Percentiles rank a stretch among this genome's conserved stretches.
Conservation (phyloP, 768 basidiomycete genomes). For the Termitomyces sp. region DNA sequence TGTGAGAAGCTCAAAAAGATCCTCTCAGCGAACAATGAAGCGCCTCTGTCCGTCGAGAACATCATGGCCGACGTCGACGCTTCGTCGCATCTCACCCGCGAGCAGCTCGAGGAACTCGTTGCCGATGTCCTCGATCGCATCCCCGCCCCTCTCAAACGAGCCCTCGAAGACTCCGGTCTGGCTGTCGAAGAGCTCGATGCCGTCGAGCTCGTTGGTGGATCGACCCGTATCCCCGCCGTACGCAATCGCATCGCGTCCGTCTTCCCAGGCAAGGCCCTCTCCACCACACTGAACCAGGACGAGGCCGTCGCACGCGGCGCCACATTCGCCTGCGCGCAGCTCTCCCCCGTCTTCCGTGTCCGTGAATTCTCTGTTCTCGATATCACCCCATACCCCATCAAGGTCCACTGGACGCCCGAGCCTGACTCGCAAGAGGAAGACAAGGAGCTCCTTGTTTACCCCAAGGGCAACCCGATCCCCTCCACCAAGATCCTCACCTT, state of each 20-base stretch:
- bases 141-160: constrained; percentile 66
- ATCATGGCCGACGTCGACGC: constrained; percentile 97
- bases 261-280: constrained; percentile 80
- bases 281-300: constrained; percentile 94
- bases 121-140: constrained; percentile 73
- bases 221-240: constrained; percentile 90
- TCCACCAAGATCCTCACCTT: constrained; percentile 96
- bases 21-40: constrained; percentile 88
- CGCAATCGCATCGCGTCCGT: constrained; percentile 80
- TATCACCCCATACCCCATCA: constrained; percentile 84
- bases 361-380: constrained; percentile 91
- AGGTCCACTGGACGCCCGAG: constrained; percentile 78
- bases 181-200: constrained; percentile 82
- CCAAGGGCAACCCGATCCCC: constrained; percentile 77
- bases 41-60: constrained; percentile 88
- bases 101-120: constrained; percentile 78
- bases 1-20: constrained; percentile 97
- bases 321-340: constrained; percentile 95
- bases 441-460: constrained; percentile 89
- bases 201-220: constrained; percentile 91
- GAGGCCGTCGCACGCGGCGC: constrained; percentile 95
- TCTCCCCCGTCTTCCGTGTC: constrained; percentile 97
- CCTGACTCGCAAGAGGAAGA: constrained; percentile 81
- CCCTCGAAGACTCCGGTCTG: constrained; percentile 76
- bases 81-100: constrained; percentile 77